Evolutionary conservation across 2,329 filamentous ascomycete species (phyloP).

Genomic region (Cladosporium sp.): DNA sequence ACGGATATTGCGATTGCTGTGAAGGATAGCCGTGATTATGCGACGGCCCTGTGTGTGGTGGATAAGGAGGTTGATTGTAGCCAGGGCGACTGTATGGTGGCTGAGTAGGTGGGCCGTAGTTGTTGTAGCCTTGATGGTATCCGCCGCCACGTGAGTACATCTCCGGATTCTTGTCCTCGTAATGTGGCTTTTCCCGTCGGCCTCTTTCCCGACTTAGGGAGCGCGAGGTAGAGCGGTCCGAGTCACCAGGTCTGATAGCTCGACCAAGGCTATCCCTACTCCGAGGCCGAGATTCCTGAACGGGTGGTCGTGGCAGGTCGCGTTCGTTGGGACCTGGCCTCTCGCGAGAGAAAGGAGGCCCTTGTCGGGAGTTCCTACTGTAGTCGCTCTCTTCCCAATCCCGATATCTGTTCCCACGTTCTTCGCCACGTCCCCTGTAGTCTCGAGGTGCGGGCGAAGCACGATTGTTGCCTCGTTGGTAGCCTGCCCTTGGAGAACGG

Average conservation of each 20-base stretch:
- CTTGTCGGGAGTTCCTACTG: conserved; percentile 13
- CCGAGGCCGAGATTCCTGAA: not conserved
- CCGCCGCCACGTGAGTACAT: conserved; percentile 31
- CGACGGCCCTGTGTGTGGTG: conserved; percentile 34
- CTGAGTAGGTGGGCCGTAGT: conserved; percentile 46
- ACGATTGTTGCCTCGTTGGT: conserved; percentile 5
- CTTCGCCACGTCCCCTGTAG: conserved; percentile 10
- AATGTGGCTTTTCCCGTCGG: not conserved
- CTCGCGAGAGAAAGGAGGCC: not conserved
- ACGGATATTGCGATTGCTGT: conserved; percentile 53
- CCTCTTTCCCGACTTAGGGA: conserved; percentile 24
- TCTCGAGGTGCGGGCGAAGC: not conserved
- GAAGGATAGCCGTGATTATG: conserved; percentile 55
- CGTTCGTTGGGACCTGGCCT: not conserved
- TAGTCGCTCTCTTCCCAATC: conserved; percentile 2
- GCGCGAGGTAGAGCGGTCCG: conserved; percentile 7
- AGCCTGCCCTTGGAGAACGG: conserved; percentile 1
- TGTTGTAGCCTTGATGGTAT: conserved; percentile 27
- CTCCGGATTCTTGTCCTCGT: conserved; percentile 12
- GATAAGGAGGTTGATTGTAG: conserved; percentile 45
- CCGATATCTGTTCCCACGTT: not conserved
- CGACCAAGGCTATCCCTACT: conserved; percentile 1
- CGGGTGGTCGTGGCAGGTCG: not conserved
- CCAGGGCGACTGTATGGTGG: conserved; percentile 56
- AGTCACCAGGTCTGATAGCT: not conserved